phyloP scores from a whole-genome alignment of 306 rosid genomes.

The Vigna angularis region DNA sequence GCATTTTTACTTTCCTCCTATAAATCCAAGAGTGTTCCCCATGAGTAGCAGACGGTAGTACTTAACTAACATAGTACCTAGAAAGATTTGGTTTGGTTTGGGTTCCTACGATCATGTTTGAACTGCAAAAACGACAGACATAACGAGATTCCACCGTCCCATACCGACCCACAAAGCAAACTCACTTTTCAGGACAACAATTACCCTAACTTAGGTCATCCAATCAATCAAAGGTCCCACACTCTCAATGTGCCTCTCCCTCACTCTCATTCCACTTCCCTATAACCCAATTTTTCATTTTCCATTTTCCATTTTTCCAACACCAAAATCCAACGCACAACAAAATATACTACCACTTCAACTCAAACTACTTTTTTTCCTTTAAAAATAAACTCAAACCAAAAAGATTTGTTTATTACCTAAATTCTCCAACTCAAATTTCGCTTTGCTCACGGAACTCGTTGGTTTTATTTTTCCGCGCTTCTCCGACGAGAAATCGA shows the following conservation, averaged over 20 bases:
- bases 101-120: constrained; percentile 42
- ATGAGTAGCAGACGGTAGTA: constrained; percentile 46
- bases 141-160: constrained; percentile 68
- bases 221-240: constrained; percentile 89
- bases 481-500: constrained; percentile 92
- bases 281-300: constrained; percentile 23
- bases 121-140: constrained; percentile 54
- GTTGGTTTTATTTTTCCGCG: constrained; percentile 78
- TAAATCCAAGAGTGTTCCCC: constrained; percentile 43
- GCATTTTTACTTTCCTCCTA: not conserved
- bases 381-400: not conserved
- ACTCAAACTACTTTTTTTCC: not conserved
- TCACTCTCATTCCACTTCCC: constrained; percentile 45
- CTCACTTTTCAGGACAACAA: constrained; percentile 65
- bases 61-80: constrained; percentile 47
- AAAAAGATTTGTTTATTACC: constrained; percentile 55
- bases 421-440: constrained; percentile 75
- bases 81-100: constrained; percentile 41
- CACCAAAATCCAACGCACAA: constrained; percentile 19
- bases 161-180: constrained; percentile 59
- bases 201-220: constrained; percentile 48
- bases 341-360: constrained; percentile 1
- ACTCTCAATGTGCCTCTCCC: constrained; percentile 40
- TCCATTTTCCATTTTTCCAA: constrained; percentile 15
- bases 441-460: constrained; percentile 80